Base-by-base conservation (phyloP, 768 basidiomycete species). In the Hygrocybe coccinea region DNA sequence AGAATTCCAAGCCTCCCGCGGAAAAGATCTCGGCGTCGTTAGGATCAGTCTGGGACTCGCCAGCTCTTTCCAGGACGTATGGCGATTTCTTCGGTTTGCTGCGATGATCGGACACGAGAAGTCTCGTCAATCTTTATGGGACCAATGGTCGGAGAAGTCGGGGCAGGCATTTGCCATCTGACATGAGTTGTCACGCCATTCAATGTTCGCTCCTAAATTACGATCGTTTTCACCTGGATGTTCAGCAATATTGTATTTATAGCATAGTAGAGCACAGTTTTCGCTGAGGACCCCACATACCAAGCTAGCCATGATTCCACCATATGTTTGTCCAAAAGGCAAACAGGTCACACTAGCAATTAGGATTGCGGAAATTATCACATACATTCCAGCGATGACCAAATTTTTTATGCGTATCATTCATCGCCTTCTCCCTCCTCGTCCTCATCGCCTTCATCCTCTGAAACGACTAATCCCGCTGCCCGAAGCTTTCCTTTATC, bases 401-500 rank as follows among this genome's bases (percentile, higher is more conserved):
- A 19, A 15, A 41, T 41, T 41, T 4, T 3, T 11, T 29, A 29
- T 4, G 14, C 50, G 19, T 51, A 2, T n/a, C 14, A 15, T 33
- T 48, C 19, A 52, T 67, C 67, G 21, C 73, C 80, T 0, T 74
- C 81, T 1, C 79, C 79, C 0, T 79, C 82, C 0, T 82, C 86
- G 0, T 80, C 87, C 0, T 83, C 89, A 3, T 88, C 92, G 0
- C 71, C 91, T 55, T 94, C 97, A 56, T 94, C 95, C 63, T 97
- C 95, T 0, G 91, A 94, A 1, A 97, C 95, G 34, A 94, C 94
- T 67, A 91, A 55, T 0, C 89, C 89, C 9, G 80, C 81, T 55
- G 80, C 82, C 64, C 79, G 76, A 75, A 99, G 81, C 60, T 79
- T 76, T 46, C 69, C 78, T 74, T 98, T 98, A 66, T 98, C 97